These are phyloP conservation scores for Kondoa malvinella DNA, from an alignment of 768 basidiomycete genomes.

Conservation along the genomic window DNA sequence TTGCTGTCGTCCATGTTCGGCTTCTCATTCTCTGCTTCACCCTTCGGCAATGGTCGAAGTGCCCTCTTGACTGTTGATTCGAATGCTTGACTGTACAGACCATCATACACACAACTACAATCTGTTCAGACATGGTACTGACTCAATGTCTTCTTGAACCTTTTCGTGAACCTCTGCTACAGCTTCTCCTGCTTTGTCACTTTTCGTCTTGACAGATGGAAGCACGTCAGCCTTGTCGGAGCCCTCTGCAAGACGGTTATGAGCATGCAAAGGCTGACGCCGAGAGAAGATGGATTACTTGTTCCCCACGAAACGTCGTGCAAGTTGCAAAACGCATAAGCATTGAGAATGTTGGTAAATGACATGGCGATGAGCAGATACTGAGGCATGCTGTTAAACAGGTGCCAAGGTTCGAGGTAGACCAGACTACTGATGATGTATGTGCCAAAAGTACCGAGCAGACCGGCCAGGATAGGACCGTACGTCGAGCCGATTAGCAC, in stretches of 20 bases:
- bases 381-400: conserved; percentile 81
- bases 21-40: conserved; percentile 48
- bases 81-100: neutral
- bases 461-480: conserved; percentile 26
- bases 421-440: conserved; percentile 24
- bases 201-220: conserved; percentile 72
- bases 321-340: conserved; percentile 93
- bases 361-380: conserved; percentile 71
- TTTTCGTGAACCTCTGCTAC: conserved; percentile 74
- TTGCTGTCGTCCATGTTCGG: conserved; percentile 77
- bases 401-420: conserved; percentile 78
- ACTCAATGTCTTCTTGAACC: conserved; percentile 74
- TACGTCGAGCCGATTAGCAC: conserved; percentile 22
- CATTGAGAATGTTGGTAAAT: conserved; percentile 80
- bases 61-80: conserved; percentile 45
- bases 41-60: conserved; percentile 51
- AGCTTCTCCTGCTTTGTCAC: conserved; percentile 44
- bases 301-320: conserved; percentile 88
- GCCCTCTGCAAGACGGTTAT: conserved; percentile 15
- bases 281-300: conserved; percentile 28
- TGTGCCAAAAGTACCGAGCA: conserved; percentile 30
- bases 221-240: conserved; percentile 77
- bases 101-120: too few relatives aligned
- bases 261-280: neutral
- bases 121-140: too few relatives aligned